Evolutionary conservation across 495 filamentous ascomycete species (phyloP).

Genomic region (Aspergillus ostianus): DNA sequence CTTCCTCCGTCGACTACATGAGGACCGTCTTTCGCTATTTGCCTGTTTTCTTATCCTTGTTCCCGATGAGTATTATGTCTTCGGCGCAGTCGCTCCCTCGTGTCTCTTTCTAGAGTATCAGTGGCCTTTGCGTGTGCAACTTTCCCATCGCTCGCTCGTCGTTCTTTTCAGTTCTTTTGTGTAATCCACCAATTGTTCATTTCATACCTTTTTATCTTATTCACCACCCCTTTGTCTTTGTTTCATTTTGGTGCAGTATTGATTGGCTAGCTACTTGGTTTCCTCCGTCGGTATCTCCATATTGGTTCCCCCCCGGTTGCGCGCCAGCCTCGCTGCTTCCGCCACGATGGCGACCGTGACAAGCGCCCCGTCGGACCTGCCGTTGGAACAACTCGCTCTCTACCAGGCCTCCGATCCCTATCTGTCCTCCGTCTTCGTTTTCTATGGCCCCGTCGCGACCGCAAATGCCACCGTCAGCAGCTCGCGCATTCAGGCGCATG

Average conservation of each 20-base stretch:
- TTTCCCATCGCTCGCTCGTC: slow-evolving; percentile 9
- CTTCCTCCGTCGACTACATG: slow-evolving; percentile 19
- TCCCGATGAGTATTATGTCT: slow-evolving; percentile 17
- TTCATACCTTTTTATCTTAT: slow-evolving; percentile 9
- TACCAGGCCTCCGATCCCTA: slow-evolving; percentile 79
- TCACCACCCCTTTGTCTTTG: slow-evolving; percentile 6
- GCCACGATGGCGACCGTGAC: slow-evolving; percentile 37
- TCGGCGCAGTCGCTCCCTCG: slow-evolving; percentile 6
- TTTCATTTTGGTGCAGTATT: slow-evolving; percentile 5
- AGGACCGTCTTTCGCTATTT: slow-evolving; percentile 16
- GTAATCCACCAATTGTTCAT: slow-evolving; percentile 7
- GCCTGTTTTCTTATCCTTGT: not conserved
- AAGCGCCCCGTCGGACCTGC: slow-evolving; percentile 50
- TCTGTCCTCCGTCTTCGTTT: slow-evolving; percentile 74
- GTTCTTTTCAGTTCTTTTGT: slow-evolving; percentile 9
- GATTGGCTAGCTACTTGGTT: not conserved
- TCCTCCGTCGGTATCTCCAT: not conserved
- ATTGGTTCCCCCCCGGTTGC: slow-evolving; percentile 2
- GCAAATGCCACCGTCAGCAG: slow-evolving; percentile 81
- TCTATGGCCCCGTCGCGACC: slow-evolving; percentile 81
- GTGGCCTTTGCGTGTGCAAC: slow-evolving; percentile 6
- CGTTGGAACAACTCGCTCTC: slow-evolving; percentile 72
- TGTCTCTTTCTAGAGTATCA: slow-evolving; percentile 10
- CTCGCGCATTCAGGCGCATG: slow-evolving; percentile 87
- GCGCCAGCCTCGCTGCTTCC: slow-evolving; percentile 17